A percentile compares a stretch with the other conserved stretches of the same genome.
These are phyloP conservation scores for Hibiscus trionum DNA, from an alignment of 345 rosid species.

Conservation along the genomic window DNA sequence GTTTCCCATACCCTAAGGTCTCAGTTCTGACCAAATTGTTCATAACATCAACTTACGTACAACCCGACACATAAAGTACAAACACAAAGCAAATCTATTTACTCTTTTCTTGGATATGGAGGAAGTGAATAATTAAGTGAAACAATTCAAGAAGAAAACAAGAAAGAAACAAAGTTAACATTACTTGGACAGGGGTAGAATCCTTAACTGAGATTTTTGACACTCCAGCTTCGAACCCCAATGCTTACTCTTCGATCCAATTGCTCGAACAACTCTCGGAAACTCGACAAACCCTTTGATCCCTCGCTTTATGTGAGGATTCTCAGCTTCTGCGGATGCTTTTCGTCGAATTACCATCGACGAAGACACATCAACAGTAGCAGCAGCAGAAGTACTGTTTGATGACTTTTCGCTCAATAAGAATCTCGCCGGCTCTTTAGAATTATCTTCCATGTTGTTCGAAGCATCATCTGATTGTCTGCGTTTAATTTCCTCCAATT, in stretches of 20 bases:
- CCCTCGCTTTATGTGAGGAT: constrained; percentile 82
- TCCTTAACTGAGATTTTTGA: constrained; percentile 68
- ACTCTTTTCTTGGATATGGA: neutral
- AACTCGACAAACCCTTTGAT: constrained; percentile 86
- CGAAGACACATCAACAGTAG: neutral
- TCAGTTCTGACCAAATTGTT: constrained; percentile 7
- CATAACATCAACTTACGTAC: constrained; percentile 11
- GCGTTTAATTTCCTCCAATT: constrained; percentile 29
- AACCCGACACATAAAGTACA: constrained; percentile 9
- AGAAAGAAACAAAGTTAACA: neutral
- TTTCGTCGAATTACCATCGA: constrained; percentile 22
- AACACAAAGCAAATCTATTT: constrained; percentile 8
- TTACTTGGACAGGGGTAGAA: constrained; percentile 25
- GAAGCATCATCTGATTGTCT: constrained; percentile 11
- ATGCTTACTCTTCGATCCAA: constrained; percentile 53
- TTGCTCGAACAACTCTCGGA: constrained; percentile 62
- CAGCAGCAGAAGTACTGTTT: neutral
- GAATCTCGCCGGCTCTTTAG: constrained; percentile 12
- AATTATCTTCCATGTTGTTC: neutral
- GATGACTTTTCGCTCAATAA: constrained; percentile 14
- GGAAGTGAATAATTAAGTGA: neutral
- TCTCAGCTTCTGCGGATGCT: constrained; percentile 47
- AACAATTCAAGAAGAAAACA: constrained; percentile 9
- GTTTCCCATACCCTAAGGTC: no score
- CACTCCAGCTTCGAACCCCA: constrained; percentile 79